A percentile compares a stretch with the other conserved stretches of the same genome.
phyloP scores from a whole-genome alignment of 2,329 filamentous ascomycete species.

The Clonostachys solani region DNA sequence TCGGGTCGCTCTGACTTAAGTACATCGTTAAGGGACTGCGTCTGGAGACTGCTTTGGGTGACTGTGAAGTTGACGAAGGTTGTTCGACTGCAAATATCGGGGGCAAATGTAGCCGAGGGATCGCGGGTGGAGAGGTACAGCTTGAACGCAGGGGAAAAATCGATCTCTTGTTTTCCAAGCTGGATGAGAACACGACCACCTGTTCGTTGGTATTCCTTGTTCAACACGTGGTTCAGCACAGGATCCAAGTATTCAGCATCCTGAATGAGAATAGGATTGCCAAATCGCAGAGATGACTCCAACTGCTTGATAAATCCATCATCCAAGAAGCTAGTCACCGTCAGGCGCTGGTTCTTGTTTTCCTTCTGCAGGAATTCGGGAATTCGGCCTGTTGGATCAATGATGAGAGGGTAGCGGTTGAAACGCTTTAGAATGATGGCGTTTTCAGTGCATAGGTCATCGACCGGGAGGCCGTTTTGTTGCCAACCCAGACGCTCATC shows the following conservation, averaged over 20 bases:
- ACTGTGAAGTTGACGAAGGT: constrained; percentile 99
- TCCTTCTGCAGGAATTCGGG: constrained; percentile 95
- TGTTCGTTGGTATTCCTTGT: constrained; percentile 99
- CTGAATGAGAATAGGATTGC: constrained; percentile 97
- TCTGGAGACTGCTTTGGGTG: constrained; percentile 97
- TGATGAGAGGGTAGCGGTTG: constrained; percentile 97
- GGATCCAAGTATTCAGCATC: constrained; percentile 97
- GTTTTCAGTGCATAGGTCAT: constrained; percentile 97
- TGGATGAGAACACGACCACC: constrained; percentile 97
- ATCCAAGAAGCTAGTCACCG: constrained; percentile 96
- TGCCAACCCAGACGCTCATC: constrained; percentile 96
- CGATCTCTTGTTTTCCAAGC: constrained; percentile 97
- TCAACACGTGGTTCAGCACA: constrained; percentile 95
- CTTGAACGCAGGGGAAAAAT: constrained; percentile 96
- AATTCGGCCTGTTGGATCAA: constrained; percentile 91
- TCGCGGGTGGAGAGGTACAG: constrained; percentile 93
- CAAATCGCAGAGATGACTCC: constrained; percentile 94
- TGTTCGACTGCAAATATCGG: constrained; percentile 95
- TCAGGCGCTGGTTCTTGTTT: constrained; percentile 88
- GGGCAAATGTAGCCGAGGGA: constrained; percentile 91
- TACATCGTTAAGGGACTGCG: constrained; percentile 95
- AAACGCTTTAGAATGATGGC: constrained; percentile 96
- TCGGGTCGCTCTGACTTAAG: constrained; percentile 96
- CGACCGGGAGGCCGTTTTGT: constrained; percentile 86
- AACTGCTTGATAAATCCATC: constrained; percentile 98